These are phyloP conservation scores for Termitomyces sp. DNA, from an alignment of 768 basidiomycete species.

Conservation along the genomic window DNA sequence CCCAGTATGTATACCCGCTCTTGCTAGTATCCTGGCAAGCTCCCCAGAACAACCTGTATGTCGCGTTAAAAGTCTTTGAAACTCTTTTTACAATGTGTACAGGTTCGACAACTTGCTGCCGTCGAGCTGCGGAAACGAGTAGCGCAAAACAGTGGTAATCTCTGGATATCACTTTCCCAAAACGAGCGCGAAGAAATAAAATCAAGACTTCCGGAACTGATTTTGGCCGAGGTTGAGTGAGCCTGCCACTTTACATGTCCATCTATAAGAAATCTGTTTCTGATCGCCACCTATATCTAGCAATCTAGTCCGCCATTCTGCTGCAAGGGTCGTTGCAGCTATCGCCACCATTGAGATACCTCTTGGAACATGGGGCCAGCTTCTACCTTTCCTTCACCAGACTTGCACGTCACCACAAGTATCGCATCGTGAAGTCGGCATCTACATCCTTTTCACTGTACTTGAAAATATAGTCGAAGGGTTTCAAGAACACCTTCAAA, in stretches of 20 bases:
- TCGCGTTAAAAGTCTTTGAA: slow-evolving; percentile 14
- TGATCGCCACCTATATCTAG: slow-evolving; percentile 34
- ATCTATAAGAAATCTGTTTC: slow-evolving; percentile 6
- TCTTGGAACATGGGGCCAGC: slow-evolving; percentile 72
- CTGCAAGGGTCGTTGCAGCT: slow-evolving; percentile 88
- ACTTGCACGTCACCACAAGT: slow-evolving; percentile 65
- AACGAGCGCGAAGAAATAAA: slow-evolving; percentile 81
- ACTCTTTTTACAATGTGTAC: slow-evolving; percentile 5
- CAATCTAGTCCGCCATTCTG: slow-evolving; percentile 86
- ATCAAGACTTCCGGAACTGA: slow-evolving; percentile 68
- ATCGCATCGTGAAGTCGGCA: slow-evolving; percentile 85
- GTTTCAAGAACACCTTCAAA: slow-evolving; percentile 70
- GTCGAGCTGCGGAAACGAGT: slow-evolving; percentile 96
- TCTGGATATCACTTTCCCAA: slow-evolving; percentile 73
- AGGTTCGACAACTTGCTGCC: slow-evolving; percentile 96
- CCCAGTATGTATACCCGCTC: slow-evolving; percentile 83
- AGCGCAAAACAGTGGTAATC: slow-evolving; percentile 64
- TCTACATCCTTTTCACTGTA: slow-evolving; percentile 85
- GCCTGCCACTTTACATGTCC: slow-evolving; percentile 17
- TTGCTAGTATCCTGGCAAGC: slow-evolving; percentile 80
- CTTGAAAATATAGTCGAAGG: slow-evolving; percentile 89
- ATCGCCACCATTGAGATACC: slow-evolving; percentile 88
- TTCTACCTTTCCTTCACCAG: slow-evolving; percentile 82
- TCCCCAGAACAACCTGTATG: slow-evolving; percentile 82
- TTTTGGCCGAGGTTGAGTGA: slow-evolving; percentile 75